Evolutionary conservation across 257 asterid species (phyloP).

Genomic region (Voacanga thouarsii): DNA sequence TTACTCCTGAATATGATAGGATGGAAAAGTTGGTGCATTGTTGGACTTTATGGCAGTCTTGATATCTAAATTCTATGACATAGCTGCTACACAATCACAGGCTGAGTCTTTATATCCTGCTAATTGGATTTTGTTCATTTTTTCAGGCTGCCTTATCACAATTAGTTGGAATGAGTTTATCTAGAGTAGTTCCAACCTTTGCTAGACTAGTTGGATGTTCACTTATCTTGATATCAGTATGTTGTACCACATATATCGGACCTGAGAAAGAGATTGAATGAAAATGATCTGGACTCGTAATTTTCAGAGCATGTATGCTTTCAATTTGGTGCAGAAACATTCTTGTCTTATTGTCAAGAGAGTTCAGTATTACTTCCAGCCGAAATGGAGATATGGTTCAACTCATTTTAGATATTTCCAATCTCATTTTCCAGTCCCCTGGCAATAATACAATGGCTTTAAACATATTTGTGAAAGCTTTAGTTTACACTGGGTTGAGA

Average conservation of each 20-base stretch:
- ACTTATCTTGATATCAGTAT: constrained; percentile 34
- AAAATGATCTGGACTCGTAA: background rate
- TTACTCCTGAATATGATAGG: background rate
- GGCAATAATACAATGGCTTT: too few relatives aligned
- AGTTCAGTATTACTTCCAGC: background rate
- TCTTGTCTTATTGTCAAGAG: background rate
- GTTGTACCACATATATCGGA: constrained; percentile 32
- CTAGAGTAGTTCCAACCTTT: constrained; percentile 36
- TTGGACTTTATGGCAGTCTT: background rate
- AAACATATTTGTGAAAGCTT: too few relatives aligned
- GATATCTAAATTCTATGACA: background rate
- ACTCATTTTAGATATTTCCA: too few relatives aligned
- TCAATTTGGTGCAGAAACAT: background rate
- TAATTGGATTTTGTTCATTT: constrained; percentile 8
- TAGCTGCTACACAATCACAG: background rate
- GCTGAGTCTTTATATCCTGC: background rate
- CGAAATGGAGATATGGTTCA: too few relatives aligned
- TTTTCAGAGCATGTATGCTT: background rate
- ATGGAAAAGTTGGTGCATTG: background rate
- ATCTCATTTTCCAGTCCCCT: too few relatives aligned
- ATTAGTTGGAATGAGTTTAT: constrained; percentile 28
- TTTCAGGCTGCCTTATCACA: constrained; percentile 37
- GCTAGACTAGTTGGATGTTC: constrained; percentile 35
- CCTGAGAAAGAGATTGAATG: constrained; percentile 37
- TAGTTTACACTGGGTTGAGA: too few relatives aligned